A percentile compares a stretch with the other conserved stretches of the same genome.
Conservation (phyloP, 106 monocot genomes). For the Dendrobium catenatum region DNA sequence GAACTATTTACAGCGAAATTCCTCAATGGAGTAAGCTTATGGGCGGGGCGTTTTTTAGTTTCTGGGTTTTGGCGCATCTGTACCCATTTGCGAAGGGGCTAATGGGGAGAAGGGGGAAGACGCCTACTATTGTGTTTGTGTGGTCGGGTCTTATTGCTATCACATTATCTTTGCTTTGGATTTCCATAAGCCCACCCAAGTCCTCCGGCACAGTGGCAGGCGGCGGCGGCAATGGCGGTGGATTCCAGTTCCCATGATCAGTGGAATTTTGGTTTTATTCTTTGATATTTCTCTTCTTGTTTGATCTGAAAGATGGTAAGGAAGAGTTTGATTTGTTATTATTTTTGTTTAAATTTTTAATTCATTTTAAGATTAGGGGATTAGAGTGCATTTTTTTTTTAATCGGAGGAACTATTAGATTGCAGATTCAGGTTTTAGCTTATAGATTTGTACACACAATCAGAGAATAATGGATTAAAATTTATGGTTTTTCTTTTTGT, state of each 20-base stretch:
- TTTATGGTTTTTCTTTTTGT: no score
- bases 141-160: conserved; percentile 60
- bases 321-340: not conserved
- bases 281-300: not conserved
- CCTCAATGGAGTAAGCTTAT: conserved; percentile 57
- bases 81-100: conserved; percentile 61
- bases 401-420: no score
- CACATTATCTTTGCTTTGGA: conserved; percentile 48
- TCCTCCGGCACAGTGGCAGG: not conserved
- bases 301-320: not conserved
- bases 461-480: no score
- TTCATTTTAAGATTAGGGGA: no score
- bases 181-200: conserved; percentile 43
- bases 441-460: no score
- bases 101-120: conserved; percentile 61
- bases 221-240: conserved; percentile 11
- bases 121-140: conserved; percentile 56
- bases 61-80: conserved; percentile 58
- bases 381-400: no score
- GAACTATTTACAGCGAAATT: conserved; percentile 51
- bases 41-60: conserved; percentile 58
- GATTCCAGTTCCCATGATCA: conserved; percentile 35
- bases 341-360: no score
- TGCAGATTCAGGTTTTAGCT: no score
- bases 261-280: not conserved